phyloP scores from a whole-genome alignment of 1,284 basidiomycete genomes.

The Neolentinus lepideus region DNA sequence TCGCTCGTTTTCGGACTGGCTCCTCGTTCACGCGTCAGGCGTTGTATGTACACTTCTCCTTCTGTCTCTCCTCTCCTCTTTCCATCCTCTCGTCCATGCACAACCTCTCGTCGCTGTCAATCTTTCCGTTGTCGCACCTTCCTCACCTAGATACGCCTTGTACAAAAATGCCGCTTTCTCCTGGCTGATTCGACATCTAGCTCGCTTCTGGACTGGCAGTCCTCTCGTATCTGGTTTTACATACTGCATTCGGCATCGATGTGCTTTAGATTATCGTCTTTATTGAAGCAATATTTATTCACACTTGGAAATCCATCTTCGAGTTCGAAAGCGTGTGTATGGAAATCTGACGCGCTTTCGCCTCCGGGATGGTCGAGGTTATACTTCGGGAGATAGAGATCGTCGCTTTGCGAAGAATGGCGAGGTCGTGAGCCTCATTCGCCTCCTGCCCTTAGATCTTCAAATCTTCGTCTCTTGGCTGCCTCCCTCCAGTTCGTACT shows the following conservation, averaged over 20 bases:
- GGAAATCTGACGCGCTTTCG: too few species aligned
- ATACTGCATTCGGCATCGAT: not conserved
- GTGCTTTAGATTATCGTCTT: not conserved
- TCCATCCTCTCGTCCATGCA: not conserved
- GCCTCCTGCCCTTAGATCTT: not conserved
- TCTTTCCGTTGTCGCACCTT: not conserved
- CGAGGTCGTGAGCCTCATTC: not conserved
- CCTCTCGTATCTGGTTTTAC: not conserved
- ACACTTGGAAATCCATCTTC: not conserved
- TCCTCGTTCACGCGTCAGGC: not conserved
- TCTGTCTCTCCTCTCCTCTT: not conserved
- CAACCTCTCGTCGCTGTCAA: not conserved
- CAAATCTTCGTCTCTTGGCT: conserved; percentile 23
- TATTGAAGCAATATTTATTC: not conserved
- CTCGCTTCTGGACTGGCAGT: not conserved
- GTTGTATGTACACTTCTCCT: not conserved
- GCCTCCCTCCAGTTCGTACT: conserved; percentile 20
- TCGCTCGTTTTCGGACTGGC: not conserved
- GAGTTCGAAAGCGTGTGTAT: not conserved
- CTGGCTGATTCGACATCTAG: not conserved
- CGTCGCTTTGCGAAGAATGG: too few species aligned
- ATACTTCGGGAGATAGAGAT: too few species aligned
- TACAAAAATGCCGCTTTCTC: not conserved
- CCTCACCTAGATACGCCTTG: not conserved
- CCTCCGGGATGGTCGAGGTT: too few species aligned